Evolutionary conservation across 768 basidiomycete genomes (phyloP).

Genomic region (Pleurotus pulmonarius): DNA sequence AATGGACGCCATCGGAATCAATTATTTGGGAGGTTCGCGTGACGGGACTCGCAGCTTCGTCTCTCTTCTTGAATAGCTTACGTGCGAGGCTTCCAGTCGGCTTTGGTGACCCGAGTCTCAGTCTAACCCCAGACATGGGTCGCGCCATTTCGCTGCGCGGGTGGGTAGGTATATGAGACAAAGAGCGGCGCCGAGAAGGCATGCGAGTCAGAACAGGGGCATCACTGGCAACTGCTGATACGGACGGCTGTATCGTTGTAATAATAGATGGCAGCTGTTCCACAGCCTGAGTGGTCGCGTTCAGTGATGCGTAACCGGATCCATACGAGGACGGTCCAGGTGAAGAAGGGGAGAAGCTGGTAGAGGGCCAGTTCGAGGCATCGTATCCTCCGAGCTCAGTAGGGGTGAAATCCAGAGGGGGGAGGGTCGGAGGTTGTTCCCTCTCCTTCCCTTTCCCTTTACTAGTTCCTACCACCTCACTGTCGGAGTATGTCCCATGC

Average conservation of each 20-base stretch:
- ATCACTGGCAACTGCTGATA: slow-evolving; percentile 14
- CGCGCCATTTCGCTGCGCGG: slow-evolving; percentile 38
- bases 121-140: slow-evolving; percentile 46
- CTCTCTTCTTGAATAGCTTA: slow-evolving; percentile 45
- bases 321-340: slow-evolving; percentile 38
- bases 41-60: slow-evolving; percentile 13
- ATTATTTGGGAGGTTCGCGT: slow-evolving; percentile 7
- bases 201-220: slow-evolving; percentile 26
- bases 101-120: slow-evolving; percentile 40
- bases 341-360: slow-evolving; percentile 22
- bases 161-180: slow-evolving; percentile 48
- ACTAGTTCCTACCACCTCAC: slow-evolving; percentile 8
- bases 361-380: slow-evolving; percentile 33
- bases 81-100: slow-evolving; percentile 50
- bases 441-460: slow-evolving; percentile 57
- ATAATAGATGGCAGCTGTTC: slow-evolving; percentile 20
- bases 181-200: slow-evolving; percentile 49
- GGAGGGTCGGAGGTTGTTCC: slow-evolving; percentile 57
- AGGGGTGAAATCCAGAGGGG: slow-evolving; percentile 60
- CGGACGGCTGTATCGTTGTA: slow-evolving; percentile 14
- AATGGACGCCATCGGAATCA: slow-evolving; percentile 15
- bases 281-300: slow-evolving; percentile 11
- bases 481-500: slow-evolving; percentile 7
- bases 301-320: slow-evolving; percentile 15
- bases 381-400: slow-evolving; percentile 44